Percentiles rank a stretch among this genome's conserved stretches.
Evolutionary conservation across 208 protist genomes (phyloP).

Genomic region (Entamoeba moshkovskii): DNA sequence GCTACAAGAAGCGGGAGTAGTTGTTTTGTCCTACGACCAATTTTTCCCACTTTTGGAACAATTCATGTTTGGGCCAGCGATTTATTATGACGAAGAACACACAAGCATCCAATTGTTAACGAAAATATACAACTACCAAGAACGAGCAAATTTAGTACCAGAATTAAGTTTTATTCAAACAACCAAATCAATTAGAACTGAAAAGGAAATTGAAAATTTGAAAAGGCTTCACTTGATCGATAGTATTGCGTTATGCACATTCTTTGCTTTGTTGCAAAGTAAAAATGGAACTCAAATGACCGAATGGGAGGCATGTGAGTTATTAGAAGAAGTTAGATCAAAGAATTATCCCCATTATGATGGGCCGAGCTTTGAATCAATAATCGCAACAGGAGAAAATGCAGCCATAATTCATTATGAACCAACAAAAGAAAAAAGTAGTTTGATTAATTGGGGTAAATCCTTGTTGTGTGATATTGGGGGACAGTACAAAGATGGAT

Average conservation of each 20-base stretch:
- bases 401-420: slow-evolving; percentile 12
- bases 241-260: background rate
- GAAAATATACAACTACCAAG: no score
- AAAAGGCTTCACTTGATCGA: background rate
- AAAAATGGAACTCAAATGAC: no score
- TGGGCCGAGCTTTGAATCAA: slow-evolving; percentile 5
- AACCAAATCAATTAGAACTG: no score
- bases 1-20: background rate
- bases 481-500: background rate
- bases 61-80: background rate
- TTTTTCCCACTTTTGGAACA: background rate
- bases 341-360: background rate
- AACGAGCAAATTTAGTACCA: background rate
- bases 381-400: background rate
- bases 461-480: slow-evolving; percentile 3
- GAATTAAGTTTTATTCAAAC: background rate
- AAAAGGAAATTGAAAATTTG: background rate
- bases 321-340: background rate
- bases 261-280: background rate
- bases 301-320: background rate
- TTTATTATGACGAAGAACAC: background rate
- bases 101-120: background rate
- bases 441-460: background rate
- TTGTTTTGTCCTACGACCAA: background rate
- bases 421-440: background rate